Conservation (phyloP, 2,329 filamentous ascomycete species). For the Coniella vitis region DNA sequence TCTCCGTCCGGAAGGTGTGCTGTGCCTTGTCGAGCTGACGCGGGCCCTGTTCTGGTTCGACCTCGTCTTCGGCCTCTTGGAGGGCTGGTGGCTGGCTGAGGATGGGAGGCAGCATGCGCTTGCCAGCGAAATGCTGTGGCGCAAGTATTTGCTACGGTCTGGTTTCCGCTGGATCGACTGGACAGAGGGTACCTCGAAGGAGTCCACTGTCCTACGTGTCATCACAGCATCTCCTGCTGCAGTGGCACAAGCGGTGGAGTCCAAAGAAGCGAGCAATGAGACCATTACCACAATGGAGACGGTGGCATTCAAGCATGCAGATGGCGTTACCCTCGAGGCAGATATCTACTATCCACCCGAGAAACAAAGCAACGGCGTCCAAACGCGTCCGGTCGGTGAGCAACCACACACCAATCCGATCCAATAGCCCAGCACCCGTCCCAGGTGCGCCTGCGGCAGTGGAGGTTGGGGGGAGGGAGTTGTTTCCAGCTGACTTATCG, state of each 20-base stretch:
- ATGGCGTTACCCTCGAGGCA: slow-evolving; percentile 19
- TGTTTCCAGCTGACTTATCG: too few relatives aligned
- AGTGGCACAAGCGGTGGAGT: background rate
- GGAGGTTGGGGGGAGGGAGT: too few relatives aligned
- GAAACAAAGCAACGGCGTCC: background rate
- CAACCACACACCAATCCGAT: background rate
- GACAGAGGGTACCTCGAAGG: slow-evolving; percentile 19
- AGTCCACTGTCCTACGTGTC: slow-evolving; percentile 21
- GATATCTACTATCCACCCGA: slow-evolving; percentile 27
- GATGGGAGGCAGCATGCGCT: slow-evolving; percentile 24
- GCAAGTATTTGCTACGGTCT: slow-evolving; percentile 14
- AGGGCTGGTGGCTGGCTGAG: slow-evolving; percentile 30
- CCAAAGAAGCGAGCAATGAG: background rate
- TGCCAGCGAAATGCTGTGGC: slow-evolving; percentile 19
- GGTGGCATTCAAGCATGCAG: slow-evolving; percentile 19
- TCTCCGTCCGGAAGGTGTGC: slow-evolving; percentile 24
- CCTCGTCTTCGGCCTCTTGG: slow-evolving; percentile 27
- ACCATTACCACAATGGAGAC: slow-evolving; percentile 15
- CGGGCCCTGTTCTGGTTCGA: slow-evolving; percentile 24
- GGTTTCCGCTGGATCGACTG: slow-evolving; percentile 23
- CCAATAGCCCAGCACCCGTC: too few relatives aligned
- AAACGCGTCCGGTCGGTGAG: slow-evolving; percentile 13
- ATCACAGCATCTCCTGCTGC: slow-evolving; percentile 21
- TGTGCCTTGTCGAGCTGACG: slow-evolving; percentile 27
- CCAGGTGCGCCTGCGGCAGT: background rate